Percentiles rank a stretch among this genome's conserved stretches.
phyloP scores from a whole-genome alignment of 805 yeast species.

The Pichia paraexigua region DNA sequence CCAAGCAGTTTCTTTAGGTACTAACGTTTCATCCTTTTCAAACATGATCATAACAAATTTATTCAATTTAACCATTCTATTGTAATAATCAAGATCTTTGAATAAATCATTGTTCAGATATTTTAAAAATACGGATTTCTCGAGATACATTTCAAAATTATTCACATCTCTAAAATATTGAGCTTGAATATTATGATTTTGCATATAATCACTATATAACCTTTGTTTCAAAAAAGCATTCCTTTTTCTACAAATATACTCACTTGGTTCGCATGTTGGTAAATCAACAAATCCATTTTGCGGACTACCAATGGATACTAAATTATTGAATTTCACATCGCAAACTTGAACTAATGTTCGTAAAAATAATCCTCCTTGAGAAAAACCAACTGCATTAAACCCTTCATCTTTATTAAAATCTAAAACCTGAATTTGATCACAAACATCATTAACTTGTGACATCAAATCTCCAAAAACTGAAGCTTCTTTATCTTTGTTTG shows the following conservation, averaged over 20 bases:
- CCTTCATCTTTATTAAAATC: constrained; percentile 33
- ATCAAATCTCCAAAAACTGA: constrained; percentile 55
- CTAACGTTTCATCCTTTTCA: constrained; percentile 54
- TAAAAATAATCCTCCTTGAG: constrained; percentile 80
- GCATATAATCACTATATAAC: constrained; percentile 52
- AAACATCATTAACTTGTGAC: constrained; percentile 45
- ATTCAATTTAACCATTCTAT: constrained; percentile 37
- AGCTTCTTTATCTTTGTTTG: constrained; percentile 42
- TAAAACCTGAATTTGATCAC: constrained; percentile 41
- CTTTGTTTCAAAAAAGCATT: constrained; percentile 50
- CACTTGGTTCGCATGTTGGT: constrained; percentile 46
- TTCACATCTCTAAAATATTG: constrained; percentile 61
- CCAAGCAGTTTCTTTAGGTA: constrained; percentile 68
- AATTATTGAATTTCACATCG: constrained; percentile 36
- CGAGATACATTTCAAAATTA: constrained; percentile 46
- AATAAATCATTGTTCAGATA: constrained; percentile 56
- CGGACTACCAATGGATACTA: constrained; percentile 75
- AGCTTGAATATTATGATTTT: constrained; percentile 55
- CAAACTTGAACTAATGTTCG: constrained; percentile 61
- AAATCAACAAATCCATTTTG: constrained; percentile 69
- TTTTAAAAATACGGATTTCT: constrained; percentile 52
- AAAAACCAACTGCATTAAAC: constrained; percentile 68
- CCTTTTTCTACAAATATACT: constrained; percentile 42
- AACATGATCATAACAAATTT: constrained; percentile 55
- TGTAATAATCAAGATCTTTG: constrained; percentile 29